Conservation (phyloP, 1,139 yeast genomes). For the Blastobotrys apis region DNA sequence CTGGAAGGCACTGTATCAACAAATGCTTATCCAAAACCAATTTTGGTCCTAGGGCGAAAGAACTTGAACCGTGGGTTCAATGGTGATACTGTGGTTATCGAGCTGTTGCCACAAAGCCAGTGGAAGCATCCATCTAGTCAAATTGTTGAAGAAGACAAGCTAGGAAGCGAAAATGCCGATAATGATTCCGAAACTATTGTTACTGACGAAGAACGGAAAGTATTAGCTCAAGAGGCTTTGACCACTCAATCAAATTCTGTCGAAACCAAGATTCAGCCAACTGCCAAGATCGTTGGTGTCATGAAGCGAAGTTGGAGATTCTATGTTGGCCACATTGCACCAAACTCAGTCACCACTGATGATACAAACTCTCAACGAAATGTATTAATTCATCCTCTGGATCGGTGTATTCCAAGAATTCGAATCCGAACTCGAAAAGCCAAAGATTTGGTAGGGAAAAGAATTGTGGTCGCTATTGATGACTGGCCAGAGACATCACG, state of each 20-base stretch:
- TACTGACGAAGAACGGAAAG: constrained; percentile 70
- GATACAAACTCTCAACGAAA: constrained; percentile 50
- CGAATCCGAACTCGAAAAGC: constrained; percentile 87
- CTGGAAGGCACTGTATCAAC: constrained; percentile 81
- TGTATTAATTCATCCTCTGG: constrained; percentile 86
- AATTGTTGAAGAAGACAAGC: constrained; percentile 68
- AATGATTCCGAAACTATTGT: constrained; percentile 38
- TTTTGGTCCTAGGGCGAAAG: constrained; percentile 76
- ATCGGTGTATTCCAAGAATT: constrained; percentile 79
- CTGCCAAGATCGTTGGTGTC: constrained; percentile 87
- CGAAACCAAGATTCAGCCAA: constrained; percentile 63
- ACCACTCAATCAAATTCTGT: constrained; percentile 48
- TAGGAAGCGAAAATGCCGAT: constrained; percentile 48
- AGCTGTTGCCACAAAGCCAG: constrained; percentile 74
- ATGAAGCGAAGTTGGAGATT: constrained; percentile 92
- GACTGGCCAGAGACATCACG: constrained; percentile 84
- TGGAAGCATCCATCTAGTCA: constrained; percentile 87
- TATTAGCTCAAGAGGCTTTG: constrained; percentile 74
- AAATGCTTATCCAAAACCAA: constrained; percentile 73
- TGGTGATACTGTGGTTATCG: constrained; percentile 89
- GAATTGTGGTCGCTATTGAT: constrained; percentile 89
- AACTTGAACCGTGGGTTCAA: constrained; percentile 86
- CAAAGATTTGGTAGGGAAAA: constrained; percentile 70
- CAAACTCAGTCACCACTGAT: constrained; percentile 61
- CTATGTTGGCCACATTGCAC: constrained; percentile 91